Evolutionary conservation across 352 stramenopile genomes (phyloP), one percentile per base, ranked within the genome.

Genomic region (Elongisporangium anandrum): DNA sequence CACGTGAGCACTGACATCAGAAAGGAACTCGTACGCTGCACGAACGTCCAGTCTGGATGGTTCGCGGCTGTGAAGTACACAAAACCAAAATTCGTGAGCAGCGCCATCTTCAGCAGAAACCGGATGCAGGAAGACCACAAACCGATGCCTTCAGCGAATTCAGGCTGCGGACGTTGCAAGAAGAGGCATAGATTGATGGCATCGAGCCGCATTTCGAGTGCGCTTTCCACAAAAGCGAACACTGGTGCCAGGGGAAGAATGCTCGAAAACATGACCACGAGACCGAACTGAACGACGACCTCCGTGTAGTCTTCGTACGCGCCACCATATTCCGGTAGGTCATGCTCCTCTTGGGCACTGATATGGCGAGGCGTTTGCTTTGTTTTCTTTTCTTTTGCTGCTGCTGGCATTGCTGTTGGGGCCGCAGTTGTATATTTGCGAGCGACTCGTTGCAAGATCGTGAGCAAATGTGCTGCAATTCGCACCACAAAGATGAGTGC

Each of bases 201-300:
- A 45, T 85, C 72, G 34, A 79, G 50, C 0, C 77, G 68, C 21
- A 83, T 41, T 26, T 77, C 73, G 17, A 83, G 61, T 47, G 59
- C 66, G 26, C 65, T 71, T 23, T 85, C 77, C 4, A 75, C 5
- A 5, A 85, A 56, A 9, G 64, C 68, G n/a, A 87, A 56, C 23
- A 83, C 20, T 12, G 77, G 75, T 1, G 69, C 54, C 17, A 82
- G 47, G 1, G 77, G 77, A 21, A 69, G 69, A 21, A 72, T 64
- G 49, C 65, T 68, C 20, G 74, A 80, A 50, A 87, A 83, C 61
- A 74, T 75, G 19, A 69, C 56, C 3, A 85, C 57, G 45, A 85
- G 54, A 5, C 74, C 77, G 38, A 85, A 63, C 54, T 85, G 70
- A 17, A 76, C 57, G 15, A 81, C 52, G 29, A 76, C 48, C 58